Conservation (phyloP, 805 yeast genomes). For the Lipomyces sp. region DNA sequence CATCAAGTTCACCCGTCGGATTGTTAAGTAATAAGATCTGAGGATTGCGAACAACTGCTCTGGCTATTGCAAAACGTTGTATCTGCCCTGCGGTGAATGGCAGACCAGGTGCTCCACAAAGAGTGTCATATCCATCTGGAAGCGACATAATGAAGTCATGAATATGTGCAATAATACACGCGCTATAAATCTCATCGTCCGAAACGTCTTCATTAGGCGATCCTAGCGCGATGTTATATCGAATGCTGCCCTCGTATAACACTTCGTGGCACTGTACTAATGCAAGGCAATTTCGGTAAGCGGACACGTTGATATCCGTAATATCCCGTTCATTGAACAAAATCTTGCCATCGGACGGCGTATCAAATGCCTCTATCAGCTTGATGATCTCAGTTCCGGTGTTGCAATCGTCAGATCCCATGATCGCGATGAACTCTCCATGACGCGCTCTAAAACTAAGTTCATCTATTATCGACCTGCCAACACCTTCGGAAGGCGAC, state of each 20-base stretch:
- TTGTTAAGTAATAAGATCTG: slow-evolving; percentile 55
- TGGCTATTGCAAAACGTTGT: slow-evolving; percentile 60
- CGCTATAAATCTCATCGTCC: slow-evolving; percentile 49
- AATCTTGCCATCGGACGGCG: slow-evolving; percentile 49
- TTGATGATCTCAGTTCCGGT: slow-evolving; percentile 63
- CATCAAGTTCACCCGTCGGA: slow-evolving; percentile 52
- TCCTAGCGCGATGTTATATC: slow-evolving; percentile 57
- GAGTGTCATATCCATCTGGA: slow-evolving; percentile 60
- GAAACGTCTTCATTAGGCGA: slow-evolving; percentile 33
- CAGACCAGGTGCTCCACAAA: slow-evolving; percentile 48
- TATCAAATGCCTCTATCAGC: slow-evolving; percentile 52
- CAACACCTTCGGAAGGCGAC: slow-evolving; percentile 36
- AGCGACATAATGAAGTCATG: slow-evolving; percentile 55
- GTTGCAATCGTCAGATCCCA: slow-evolving; percentile 64
- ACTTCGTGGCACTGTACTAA: slow-evolving; percentile 64
- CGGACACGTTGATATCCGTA: slow-evolving; percentile 48
- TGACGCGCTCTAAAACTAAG: slow-evolving; percentile 50
- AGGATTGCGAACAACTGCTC: slow-evolving; percentile 58
- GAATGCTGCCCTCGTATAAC: slow-evolving; percentile 52
- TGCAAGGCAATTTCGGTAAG: slow-evolving; percentile 52
- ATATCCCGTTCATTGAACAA: slow-evolving; percentile 53
- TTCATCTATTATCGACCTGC: slow-evolving; percentile 47
- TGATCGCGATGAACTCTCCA: slow-evolving; percentile 58
- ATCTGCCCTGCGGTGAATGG: slow-evolving; percentile 63
- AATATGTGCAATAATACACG: slow-evolving; percentile 51